Evolutionary conservation across 495 filamentous ascomycete genomes (phyloP).

Genomic region (Penicillium nucicola): DNA sequence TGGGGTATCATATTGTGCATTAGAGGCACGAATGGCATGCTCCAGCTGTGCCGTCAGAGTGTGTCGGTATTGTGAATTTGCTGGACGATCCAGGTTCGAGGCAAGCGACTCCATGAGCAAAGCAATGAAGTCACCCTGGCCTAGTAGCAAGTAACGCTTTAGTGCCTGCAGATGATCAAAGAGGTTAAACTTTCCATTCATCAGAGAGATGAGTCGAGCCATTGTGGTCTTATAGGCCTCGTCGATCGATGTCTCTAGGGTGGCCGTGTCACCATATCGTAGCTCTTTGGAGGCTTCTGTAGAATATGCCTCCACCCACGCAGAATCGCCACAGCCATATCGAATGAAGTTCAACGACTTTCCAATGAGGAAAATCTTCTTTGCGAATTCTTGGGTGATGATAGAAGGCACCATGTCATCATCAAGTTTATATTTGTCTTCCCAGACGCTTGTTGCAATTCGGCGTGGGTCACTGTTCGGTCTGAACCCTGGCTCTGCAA

Average conservation of each 20-base stretch:
- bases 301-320: slow-evolving; percentile 96
- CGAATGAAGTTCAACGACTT: slow-evolving; percentile 99
- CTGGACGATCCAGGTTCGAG: slow-evolving; percentile 89
- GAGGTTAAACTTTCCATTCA: slow-evolving; percentile 89
- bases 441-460: slow-evolving; percentile 90
- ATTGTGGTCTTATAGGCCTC: slow-evolving; percentile 97
- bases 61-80: slow-evolving; percentile 90
- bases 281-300: slow-evolving; percentile 90
- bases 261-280: slow-evolving; percentile 89
- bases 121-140: slow-evolving; percentile 96
- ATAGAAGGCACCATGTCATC: slow-evolving; percentile 88
- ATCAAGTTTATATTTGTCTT: slow-evolving; percentile 91
- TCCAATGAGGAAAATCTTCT: slow-evolving; percentile 94
- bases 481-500: slow-evolving; percentile 65
- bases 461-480: slow-evolving; percentile 52
- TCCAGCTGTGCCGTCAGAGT: slow-evolving; percentile 95
- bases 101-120: slow-evolving; percentile 95
- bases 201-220: slow-evolving; percentile 89
- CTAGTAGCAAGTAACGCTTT: slow-evolving; percentile 91
- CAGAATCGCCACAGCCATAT: slow-evolving; percentile 86
- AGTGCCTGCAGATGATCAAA: slow-evolving; percentile 90
- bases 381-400: slow-evolving; percentile 85
- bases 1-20: slow-evolving; percentile 92
- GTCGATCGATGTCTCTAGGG: slow-evolving; percentile 87
- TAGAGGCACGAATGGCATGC: slow-evolving; percentile 94